Evolutionary conservation across 2,329 filamentous ascomycete genomes (phyloP).

Genomic region (Beauveria bassiana): DNA sequence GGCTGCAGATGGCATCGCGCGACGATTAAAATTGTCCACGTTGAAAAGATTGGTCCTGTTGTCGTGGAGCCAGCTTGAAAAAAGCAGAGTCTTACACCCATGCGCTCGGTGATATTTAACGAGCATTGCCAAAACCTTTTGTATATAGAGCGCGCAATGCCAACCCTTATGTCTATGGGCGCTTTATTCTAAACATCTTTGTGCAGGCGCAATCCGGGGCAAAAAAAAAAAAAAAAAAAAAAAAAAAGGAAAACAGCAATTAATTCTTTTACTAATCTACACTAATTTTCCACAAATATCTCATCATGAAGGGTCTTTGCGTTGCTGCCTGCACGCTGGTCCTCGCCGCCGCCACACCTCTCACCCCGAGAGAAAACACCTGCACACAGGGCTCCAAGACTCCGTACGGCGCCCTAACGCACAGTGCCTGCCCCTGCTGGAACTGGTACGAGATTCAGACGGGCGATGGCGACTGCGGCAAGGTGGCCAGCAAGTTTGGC

Average conservation of each 20-base stretch:
- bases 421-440: slow-evolving; percentile 11
- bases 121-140: background rate
- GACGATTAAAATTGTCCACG: background rate
- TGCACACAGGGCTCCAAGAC: background rate
- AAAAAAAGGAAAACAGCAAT: no score
- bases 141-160: background rate
- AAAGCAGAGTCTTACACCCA: background rate
- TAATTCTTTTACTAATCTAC: no score
- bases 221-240: no score
- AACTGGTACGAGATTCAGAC: slow-evolving; percentile 8
- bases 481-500: background rate
- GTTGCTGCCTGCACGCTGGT: background rate
- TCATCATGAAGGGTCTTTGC: slow-evolving; percentile 2
- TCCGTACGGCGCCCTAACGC: slow-evolving; percentile 1
- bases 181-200: no score
- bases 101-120: background rate
- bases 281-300: background rate
- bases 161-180: no score
- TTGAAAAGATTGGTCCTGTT: background rate
- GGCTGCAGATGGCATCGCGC: background rate
- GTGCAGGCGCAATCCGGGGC: no score
- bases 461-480: slow-evolving; percentile 8
- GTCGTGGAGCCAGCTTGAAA: background rate
- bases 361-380: background rate
- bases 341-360: slow-evolving; percentile 4